These are phyloP conservation scores for Vinca major DNA, from an alignment of 305 asterid species.

Conservation along the genomic window DNA sequence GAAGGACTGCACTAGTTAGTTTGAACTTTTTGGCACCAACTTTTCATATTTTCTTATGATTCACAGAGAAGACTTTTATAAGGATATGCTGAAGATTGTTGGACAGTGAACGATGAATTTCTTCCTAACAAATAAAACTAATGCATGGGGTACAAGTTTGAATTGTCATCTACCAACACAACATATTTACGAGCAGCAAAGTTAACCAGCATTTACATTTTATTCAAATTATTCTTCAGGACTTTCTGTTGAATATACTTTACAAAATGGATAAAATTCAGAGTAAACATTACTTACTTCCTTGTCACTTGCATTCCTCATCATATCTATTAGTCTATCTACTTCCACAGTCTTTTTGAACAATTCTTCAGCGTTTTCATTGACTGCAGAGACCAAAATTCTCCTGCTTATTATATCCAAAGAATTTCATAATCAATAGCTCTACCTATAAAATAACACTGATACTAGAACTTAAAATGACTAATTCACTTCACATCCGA, in stretches of 20 bases:
- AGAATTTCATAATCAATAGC: conserved; percentile 33
- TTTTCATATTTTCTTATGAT: background rate
- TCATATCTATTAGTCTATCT: conserved; percentile 73
- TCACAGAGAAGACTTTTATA: background rate
- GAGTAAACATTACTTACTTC: conserved; percentile 45
- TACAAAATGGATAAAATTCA: conserved; percentile 5
- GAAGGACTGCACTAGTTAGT: background rate
- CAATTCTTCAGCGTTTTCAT: conserved; percentile 67
- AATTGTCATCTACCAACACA: background rate
- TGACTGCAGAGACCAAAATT: conserved; percentile 58
- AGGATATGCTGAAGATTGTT: background rate
- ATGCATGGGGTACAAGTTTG: background rate
- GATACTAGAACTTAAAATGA: background rate
- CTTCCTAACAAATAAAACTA: background rate
- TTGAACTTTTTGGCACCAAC: background rate
- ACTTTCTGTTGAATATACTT: background rate
- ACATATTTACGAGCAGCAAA: background rate
- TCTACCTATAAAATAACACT: conserved; percentile 20
- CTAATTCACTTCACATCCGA: background rate
- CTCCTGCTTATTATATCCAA: conserved; percentile 66
- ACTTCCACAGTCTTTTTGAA: conserved; percentile 76
- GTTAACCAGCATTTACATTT: background rate
- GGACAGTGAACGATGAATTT: background rate
- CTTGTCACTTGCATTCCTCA: conserved; percentile 65
- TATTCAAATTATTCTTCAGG: background rate